These are phyloP conservation scores for Tulasnella sp. DNA, from an alignment of 768 basidiomycete species.

Conservation along the genomic window DNA sequence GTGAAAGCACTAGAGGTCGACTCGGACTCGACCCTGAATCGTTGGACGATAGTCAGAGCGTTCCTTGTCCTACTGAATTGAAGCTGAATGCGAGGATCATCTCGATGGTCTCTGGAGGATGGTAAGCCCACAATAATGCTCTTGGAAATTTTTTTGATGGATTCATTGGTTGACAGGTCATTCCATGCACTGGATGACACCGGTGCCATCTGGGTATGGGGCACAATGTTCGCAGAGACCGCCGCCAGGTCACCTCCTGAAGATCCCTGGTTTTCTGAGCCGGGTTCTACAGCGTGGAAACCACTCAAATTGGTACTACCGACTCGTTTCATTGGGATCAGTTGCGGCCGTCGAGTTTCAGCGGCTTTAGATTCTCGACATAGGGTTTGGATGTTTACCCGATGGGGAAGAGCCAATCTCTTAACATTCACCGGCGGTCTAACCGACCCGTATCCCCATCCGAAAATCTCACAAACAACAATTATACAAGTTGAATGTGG, in stretches of 20 bases:
- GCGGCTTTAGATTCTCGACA: constrained; percentile 46
- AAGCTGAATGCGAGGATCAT: constrained; percentile 53
- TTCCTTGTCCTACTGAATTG: constrained; percentile 55
- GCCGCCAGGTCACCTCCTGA: constrained; percentile 48
- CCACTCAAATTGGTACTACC: too few relatives aligned
- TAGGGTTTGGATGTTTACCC: constrained; percentile 60
- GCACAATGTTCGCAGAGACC: constrained; percentile 37
- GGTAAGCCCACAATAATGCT: constrained; percentile 50
- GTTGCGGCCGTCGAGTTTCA: constrained; percentile 67
- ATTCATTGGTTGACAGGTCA: constrained; percentile 39
- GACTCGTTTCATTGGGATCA: constrained; percentile 25
- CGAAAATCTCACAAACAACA: constrained; percentile 33
- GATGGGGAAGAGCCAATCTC: constrained; percentile 67
- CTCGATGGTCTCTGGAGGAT: constrained; percentile 68
- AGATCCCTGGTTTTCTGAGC: too few relatives aligned
- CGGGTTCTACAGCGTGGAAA: too few relatives aligned
- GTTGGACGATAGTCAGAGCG: too few relatives aligned
- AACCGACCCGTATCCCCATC: constrained; percentile 18
- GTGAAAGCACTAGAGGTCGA: too few relatives aligned
- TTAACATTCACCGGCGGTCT: constrained; percentile 25
- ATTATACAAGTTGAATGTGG: constrained; percentile 57
- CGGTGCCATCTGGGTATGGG: constrained; percentile 71
- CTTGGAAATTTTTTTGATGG: not conserved
- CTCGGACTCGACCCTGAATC: too few relatives aligned
- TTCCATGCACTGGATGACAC: constrained; percentile 74